Percentiles rank a stretch among this genome's conserved stretches.
Evolutionary conservation across 2,329 filamentous ascomycete species (phyloP).

Genomic region (Calonectria multiphialidica): DNA sequence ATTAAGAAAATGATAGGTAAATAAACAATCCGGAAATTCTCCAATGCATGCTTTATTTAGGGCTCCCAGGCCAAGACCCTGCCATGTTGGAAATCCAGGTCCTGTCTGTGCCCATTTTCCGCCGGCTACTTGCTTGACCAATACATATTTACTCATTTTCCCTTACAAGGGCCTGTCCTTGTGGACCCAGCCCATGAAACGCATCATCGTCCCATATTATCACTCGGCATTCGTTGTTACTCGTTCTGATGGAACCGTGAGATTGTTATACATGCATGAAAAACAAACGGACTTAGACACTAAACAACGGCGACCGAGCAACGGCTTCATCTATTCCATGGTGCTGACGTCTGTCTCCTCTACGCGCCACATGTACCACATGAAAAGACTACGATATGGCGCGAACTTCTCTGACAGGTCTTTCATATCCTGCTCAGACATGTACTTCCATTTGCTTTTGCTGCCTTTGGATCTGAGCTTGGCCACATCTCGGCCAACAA

Average conservation of each 20-base stretch:
- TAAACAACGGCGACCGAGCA: constrained; percentile 34
- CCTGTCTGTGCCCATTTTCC: too few species aligned
- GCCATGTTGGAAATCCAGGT: too few species aligned
- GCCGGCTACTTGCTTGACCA: background rate
- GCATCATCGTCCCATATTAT: constrained; percentile 13
- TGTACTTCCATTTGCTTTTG: constrained; percentile 90
- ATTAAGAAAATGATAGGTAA: too few species aligned
- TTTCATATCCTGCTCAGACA: constrained; percentile 93
- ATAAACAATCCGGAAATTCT: too few species aligned
- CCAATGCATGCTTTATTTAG: too few species aligned
- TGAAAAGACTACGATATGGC: constrained; percentile 92
- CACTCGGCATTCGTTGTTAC: background rate
- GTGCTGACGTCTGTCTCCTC: constrained; percentile 81
- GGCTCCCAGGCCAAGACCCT: too few species aligned
- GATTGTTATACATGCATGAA: constrained; percentile 5
- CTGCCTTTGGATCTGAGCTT: constrained; percentile 85
- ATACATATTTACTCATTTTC: constrained; percentile 1
- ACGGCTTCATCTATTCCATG: constrained; percentile 55
- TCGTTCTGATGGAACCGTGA: background rate
- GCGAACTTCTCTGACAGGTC: constrained; percentile 83
- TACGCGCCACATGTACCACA: constrained; percentile 99
- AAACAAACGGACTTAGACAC: constrained; percentile 9
- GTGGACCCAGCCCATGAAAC: constrained; percentile 9
- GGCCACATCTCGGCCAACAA: constrained; percentile 83
- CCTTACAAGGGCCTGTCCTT: constrained; percentile 2